Evolutionary conservation across 495 filamentous ascomycete genomes (phyloP).

Genomic region (Durotheca rogersii): DNA sequence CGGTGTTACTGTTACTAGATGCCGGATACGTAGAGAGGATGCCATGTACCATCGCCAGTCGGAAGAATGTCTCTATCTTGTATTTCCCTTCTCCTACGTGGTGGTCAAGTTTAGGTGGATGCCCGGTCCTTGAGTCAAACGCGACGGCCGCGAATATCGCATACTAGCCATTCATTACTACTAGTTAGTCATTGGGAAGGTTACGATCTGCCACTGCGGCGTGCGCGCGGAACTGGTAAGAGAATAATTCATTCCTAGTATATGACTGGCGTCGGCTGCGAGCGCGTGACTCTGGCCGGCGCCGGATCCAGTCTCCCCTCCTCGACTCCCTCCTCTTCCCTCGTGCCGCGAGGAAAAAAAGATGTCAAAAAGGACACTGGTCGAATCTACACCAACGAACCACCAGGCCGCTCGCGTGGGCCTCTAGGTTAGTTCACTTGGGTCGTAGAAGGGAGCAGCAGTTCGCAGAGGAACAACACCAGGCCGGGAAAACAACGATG

Average conservation of each 20-base stretch:
- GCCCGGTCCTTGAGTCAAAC: too few relatives aligned
- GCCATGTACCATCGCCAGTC: too few relatives aligned
- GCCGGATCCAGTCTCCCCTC: not conserved
- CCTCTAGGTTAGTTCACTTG: not conserved
- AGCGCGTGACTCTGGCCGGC: too few relatives aligned
- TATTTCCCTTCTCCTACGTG: too few relatives aligned
- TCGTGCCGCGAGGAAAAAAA: not conserved
- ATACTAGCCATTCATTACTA: not conserved
- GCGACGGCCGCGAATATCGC: too few relatives aligned
- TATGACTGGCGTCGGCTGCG: not conserved
- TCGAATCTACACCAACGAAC: not conserved
- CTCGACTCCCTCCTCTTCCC: not conserved
- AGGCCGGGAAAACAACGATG: not conserved
- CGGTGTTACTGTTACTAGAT: too few relatives aligned
- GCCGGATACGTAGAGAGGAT: too few relatives aligned
- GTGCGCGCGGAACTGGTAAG: not conserved
- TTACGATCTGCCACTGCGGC: not conserved
- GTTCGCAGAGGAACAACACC: not conserved
- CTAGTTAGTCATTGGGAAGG: not conserved
- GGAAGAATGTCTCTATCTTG: too few relatives aligned
- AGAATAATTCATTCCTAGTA: not conserved
- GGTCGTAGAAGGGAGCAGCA: not conserved
- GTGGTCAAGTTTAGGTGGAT: too few relatives aligned
- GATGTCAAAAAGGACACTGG: not conserved
- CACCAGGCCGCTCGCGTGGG: not conserved